These are phyloP conservation scores for Quercus robur DNA, from an alignment of 306 rosid species.

Conservation along the genomic window DNA sequence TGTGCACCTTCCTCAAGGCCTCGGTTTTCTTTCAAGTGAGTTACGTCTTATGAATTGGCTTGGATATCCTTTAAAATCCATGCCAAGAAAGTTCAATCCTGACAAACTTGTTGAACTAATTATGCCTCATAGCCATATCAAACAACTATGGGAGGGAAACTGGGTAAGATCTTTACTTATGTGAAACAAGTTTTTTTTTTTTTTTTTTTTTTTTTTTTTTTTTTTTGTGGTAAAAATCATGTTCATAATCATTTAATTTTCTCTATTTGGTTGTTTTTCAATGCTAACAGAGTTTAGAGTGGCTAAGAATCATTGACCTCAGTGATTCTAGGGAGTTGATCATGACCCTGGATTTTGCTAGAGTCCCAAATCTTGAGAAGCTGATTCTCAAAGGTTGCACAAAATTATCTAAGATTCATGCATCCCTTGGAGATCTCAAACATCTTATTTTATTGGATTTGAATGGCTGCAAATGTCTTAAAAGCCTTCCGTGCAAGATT, in stretches of 20 bases:
- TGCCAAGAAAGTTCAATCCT: neutral
- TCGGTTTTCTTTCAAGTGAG: slow-evolving; percentile 1
- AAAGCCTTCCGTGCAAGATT: too few species aligned
- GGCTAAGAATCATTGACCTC: neutral
- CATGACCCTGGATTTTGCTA: slow-evolving; percentile 11
- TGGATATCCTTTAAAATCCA: slow-evolving; percentile 19
- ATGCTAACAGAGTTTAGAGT: slow-evolving; percentile 6
- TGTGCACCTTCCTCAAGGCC: neutral
- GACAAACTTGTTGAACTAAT: slow-evolving; percentile 17
- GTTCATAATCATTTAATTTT: neutral
- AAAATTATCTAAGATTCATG: slow-evolving; percentile 2
- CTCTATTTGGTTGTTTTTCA: neutral
- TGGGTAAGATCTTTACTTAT: neutral
- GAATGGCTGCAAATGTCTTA: too few species aligned
- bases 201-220: neutral
- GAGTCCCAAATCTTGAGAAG: slow-evolving; percentile 6
- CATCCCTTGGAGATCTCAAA: neutral
- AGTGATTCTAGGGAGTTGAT: neutral
- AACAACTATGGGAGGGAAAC: slow-evolving; percentile 18
- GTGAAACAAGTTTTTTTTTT: neutral
- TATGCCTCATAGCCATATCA: slow-evolving; percentile 7
- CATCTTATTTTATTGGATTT: too few species aligned
- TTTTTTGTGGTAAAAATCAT: too few species aligned
- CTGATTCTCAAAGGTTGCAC: neutral
- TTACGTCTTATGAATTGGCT: slow-evolving; percentile 24